These are phyloP conservation scores for Cladosporium sp. DNA, from an alignment of 2,329 filamentous ascomycete genomes.

Conservation along the genomic window DNA sequence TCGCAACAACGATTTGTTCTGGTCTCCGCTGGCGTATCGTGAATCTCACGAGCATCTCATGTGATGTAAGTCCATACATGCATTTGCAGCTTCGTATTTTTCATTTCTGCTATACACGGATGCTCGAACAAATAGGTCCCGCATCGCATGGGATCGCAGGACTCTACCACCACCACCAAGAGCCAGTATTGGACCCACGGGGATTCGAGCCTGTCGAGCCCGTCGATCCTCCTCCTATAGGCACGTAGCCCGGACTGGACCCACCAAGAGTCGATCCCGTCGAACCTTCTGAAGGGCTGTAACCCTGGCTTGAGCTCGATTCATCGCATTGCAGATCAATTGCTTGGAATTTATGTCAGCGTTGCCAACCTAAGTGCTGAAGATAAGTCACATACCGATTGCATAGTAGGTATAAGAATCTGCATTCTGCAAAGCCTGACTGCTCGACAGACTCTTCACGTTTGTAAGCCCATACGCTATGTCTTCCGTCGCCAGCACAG, in stretches of 20 bases:
- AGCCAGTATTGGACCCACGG: too few species aligned
- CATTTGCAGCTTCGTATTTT: too few species aligned
- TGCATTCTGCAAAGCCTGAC: conserved; percentile 57
- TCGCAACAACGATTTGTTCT: too few species aligned
- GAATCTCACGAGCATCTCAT: too few species aligned
- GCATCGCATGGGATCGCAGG: too few species aligned
- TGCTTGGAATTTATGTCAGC: background rate
- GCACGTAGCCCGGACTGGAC: background rate
- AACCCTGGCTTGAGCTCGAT: background rate
- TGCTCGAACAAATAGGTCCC: too few species aligned
- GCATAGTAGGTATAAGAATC: conserved; percentile 56
- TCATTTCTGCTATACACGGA: too few species aligned
- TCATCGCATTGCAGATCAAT: background rate
- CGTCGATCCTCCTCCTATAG: background rate
- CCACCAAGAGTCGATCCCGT: too few species aligned
- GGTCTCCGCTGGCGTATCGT: too few species aligned
- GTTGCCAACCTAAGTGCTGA: background rate
- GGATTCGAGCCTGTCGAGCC: too few species aligned
- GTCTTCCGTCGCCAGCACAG: conserved; percentile 49
- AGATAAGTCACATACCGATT: background rate
- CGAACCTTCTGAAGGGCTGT: background rate
- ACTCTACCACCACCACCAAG: too few species aligned
- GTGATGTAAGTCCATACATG: too few species aligned
- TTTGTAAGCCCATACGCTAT: conserved; percentile 54
- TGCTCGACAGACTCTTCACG: conserved; percentile 40